Conservation (phyloP, 2,329 filamentous ascomycete species). For the Aspergillus puulaauensis region DNA sequence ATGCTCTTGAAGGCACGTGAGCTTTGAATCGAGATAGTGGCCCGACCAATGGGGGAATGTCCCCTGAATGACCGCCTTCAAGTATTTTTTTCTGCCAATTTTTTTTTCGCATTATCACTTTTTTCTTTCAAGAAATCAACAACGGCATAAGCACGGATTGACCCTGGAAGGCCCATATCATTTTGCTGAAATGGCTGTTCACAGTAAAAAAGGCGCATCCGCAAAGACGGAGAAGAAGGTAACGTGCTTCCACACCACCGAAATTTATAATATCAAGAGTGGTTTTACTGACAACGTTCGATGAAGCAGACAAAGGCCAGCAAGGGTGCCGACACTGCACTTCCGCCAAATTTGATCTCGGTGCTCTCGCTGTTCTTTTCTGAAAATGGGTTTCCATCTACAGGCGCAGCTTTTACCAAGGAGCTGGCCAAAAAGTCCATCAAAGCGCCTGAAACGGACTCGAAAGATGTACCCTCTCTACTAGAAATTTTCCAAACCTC, state of each 20-base stretch:
- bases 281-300: slow-evolving; percentile 11
- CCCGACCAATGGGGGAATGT: slow-evolving; percentile 21
- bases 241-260: not conserved
- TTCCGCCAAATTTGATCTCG: slow-evolving; percentile 63
- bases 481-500: slow-evolving; percentile 40
- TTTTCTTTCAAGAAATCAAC: slow-evolving; percentile 18
- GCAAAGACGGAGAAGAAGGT: slow-evolving; percentile 27
- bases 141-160: not conserved
- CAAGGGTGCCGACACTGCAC: slow-evolving; percentile 26
- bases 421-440: slow-evolving; percentile 49
- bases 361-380: slow-evolving; percentile 67
- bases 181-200: slow-evolving; percentile 26
- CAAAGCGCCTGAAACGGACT: slow-evolving; percentile 19
- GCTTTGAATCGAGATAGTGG: slow-evolving; percentile 2
- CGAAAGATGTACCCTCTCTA: slow-evolving; percentile 37
- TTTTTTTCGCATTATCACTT: slow-evolving; percentile 22
- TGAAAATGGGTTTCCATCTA: slow-evolving; percentile 63
- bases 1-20: not conserved
- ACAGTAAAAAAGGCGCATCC: slow-evolving; percentile 22
- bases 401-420: slow-evolving; percentile 62
- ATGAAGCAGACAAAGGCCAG: slow-evolving; percentile 6
- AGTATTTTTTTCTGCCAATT: slow-evolving; percentile 18
- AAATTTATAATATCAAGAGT: not conserved
- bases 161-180: not conserved
- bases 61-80: slow-evolving; percentile 24